Evolutionary conservation across 2,329 filamentous ascomycete genomes (phyloP), one percentile per base, ranked within the genome.

Genomic region (Ophiostoma perfectum): DNA sequence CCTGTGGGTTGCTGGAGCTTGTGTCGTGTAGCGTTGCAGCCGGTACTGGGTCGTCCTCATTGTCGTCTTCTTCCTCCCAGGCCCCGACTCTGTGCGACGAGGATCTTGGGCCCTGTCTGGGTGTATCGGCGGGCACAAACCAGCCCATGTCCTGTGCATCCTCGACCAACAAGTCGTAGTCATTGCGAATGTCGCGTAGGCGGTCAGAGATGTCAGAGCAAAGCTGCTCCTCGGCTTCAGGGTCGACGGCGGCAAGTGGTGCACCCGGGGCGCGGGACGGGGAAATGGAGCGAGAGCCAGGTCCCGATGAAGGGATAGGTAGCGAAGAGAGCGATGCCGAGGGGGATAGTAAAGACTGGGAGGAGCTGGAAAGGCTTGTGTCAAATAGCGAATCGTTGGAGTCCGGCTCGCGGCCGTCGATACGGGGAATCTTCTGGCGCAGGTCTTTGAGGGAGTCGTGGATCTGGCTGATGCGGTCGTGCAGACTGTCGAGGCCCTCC

Each of bases 121-220:
- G 62, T 7, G 4, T 18, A 5, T 36, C 9, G n/a, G 41, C 18
- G 16, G 41, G n/a, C 60, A 64, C 41, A 27, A 45, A 38, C 60
- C 66, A 55, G 60, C 65, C 85, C 39, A 93, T 78, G 73, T 92
- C 92, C 70, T 90, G 85, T 41, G 92, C 83, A 74, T 97, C 93
- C 75, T 95, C 92, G 64, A 82, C 82, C 45, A 97, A 76, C 18
- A 95, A 78, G 77, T 96, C 93, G 72, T 95, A 85, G 70, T 96
- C 92, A 71, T 96, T 92, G 74, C 96, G 89, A 65, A 90, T 86
- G 69, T 91, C 88, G 73, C 91, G 89, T 70, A 97, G 79, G 18
- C 85, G 85, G 74, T 91, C 88, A 72, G 90, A 88, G 71, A 97
- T 96, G 77, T 97, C 93, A 36, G 86, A 83, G 72, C 87, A 86